Evolutionary conservation across 2,329 filamentous ascomycete genomes (phyloP), one percentile per base, ranked within the genome.

Genomic region (Trichoderma sp.): DNA sequence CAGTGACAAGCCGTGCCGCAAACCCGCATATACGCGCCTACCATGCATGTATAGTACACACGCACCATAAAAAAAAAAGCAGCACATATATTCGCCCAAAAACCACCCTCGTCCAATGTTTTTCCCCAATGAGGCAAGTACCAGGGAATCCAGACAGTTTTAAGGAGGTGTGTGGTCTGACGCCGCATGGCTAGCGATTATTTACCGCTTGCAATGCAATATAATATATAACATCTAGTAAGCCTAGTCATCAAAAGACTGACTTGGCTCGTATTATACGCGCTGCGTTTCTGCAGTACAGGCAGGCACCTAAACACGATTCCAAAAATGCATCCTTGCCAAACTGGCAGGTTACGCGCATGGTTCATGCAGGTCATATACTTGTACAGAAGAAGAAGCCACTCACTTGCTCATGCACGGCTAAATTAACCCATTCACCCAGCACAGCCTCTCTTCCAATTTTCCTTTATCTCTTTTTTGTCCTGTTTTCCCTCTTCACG

Each of bases 81-180:
- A 35, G 11, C 11, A 35, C 11, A 2, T 14, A 35, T 19, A 43
- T 43, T 19, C 40, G 40, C 40, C 37, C 33, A 7, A 35, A 43
- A 43, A 43, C 7, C 53, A 27, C 16, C 29, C 27, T 33, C 27
- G 11, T 33, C 55, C 14, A 19, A 2, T 27, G 7, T 21, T 35
- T 57, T 29, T 5, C 31, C 27, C 29, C 29, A 33, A 31, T 31
- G 55, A 8, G 31, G 29, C 16, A 31, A 57, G 55, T 55, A 55
- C 33, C 3, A 35, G 11, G 33, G 13, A 14, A n/a, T 29, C 24
- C 29, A 57, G 16, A 29, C 27, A 27, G 4, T 56, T n/a, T 56
- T n/a, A 2, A 56, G 55, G 55, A 57, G 55, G 55, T 57, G 55
- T 57, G 55, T 57, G 55, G 27, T 57, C 55, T 57, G 55, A 57